Base-by-base conservation (phyloP, 805 yeast genomes). In the Saturnispora hagleri region DNA sequence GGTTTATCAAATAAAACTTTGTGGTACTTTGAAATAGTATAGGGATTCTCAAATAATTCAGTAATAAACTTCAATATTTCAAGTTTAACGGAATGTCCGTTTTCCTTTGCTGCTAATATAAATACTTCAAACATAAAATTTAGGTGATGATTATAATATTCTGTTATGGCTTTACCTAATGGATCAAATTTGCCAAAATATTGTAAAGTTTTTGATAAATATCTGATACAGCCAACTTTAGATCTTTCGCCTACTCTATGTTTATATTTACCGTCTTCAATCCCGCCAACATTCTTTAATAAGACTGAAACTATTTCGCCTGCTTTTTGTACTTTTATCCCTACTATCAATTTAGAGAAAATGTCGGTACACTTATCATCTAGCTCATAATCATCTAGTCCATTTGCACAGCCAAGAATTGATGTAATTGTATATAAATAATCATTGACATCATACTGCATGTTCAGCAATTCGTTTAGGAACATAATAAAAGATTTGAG, bases 211-310 rank as follows among this genome's bases (percentile, higher is more conserved):
- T 47, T 50, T 8, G 51, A 52, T 10, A 64, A 15, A 12, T 58
- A 50, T 13, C 55, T 46, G 8, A 61, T 50, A 43, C 64, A 58
- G 6, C 65, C 66, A 5, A 58, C 22, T 8, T 57, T 53, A 1
- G 57, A 34, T 18, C 51, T 53, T 45, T 56, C 56, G 8, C 54
- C 48, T 9, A 18, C 24, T 40, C 52, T 49, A 35, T 51, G 50
- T 28, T 28, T 35, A 24, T 34, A 36, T 13, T 26, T 43, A 18
- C 43, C 46, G 31, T 35, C 20, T 15, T 35, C 51, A 27, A 55
- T 53, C 26, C 49, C 50, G 9, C 52, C 28, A 9, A 62, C 47
- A 6, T 60, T 57, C 46, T 62, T 60, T 33, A 63, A 60, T 5
- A 58, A 22, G 6, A 43, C 50, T 1, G 50, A 28, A 13, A 63